phyloP scores from a whole-genome alignment of 805 yeast genomes.

The Scheffersomyces lignosus region DNA sequence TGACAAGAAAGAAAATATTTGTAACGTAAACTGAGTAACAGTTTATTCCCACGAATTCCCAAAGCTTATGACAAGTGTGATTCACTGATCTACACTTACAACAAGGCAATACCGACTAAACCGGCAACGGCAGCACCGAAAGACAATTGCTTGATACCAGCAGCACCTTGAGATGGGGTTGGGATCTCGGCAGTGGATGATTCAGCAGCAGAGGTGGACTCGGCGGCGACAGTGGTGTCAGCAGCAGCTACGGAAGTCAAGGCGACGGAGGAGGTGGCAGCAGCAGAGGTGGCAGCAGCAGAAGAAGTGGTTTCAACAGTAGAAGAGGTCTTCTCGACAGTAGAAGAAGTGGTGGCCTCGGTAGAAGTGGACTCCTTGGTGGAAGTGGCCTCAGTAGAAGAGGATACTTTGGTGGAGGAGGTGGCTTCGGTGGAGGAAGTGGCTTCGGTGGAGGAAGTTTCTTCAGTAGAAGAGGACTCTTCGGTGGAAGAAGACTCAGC shows the following conservation, averaged over 20 bases:
- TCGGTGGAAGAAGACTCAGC: constrained; percentile 13
- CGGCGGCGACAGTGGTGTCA: background rate
- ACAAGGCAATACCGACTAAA: constrained; percentile 22
- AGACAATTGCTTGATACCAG: constrained; percentile 19
- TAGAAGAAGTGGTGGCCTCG: constrained; percentile 4
- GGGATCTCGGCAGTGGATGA: background rate
- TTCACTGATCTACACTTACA: constrained; percentile 10
- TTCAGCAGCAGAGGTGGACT: constrained; percentile 1
- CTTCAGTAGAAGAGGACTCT: constrained; percentile 5
- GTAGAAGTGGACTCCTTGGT: constrained; percentile 4
- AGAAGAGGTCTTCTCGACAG: constrained; percentile 7
- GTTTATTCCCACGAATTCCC: too few relatives aligned
- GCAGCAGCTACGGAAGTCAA: constrained; percentile 2
- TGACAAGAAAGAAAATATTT: too few relatives aligned
- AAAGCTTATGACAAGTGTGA: too few relatives aligned
- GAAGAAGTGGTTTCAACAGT: constrained; percentile 4
- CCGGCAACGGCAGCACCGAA: constrained; percentile 27
- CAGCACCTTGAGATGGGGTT: constrained; percentile 8
- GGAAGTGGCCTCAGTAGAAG: constrained; percentile 7
- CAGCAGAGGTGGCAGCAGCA: constrained; percentile 4
- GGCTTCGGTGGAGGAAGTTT: constrained; percentile 3
- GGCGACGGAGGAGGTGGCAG: constrained; percentile 1
- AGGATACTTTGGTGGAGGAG: constrained; percentile 9
- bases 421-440: constrained; percentile 6
- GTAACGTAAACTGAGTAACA: too few relatives aligned